phyloP scores from a whole-genome alignment of 108 stramenopile genomes.

The Conticribra weissflogii region DNA sequence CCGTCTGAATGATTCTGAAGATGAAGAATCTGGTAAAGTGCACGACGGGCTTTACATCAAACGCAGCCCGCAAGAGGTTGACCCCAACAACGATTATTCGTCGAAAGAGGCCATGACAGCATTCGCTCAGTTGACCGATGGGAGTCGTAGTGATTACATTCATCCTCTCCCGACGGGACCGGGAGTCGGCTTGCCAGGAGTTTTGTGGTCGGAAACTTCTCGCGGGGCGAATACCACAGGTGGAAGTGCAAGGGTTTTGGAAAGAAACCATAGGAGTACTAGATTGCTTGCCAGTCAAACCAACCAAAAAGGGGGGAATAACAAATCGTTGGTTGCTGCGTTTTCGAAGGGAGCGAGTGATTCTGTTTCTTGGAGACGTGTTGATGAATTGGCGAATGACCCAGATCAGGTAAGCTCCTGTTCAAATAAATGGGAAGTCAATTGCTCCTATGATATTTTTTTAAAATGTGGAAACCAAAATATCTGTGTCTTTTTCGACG shows the following conservation, averaged over 20 bases:
- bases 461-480: not conserved
- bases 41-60: conserved; percentile 3
- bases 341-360: not conserved
- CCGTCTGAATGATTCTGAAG: not conserved
- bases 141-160: conserved; percentile 17
- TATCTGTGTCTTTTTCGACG: not conserved
- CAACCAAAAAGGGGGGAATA: not conserved
- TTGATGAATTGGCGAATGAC: conserved; percentile 35
- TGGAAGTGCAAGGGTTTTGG: not conserved
- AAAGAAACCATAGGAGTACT: not conserved
- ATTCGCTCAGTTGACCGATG: conserved; percentile 20
- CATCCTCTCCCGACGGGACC: conserved; percentile 20
- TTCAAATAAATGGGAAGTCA: not conserved
- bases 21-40: conserved; percentile 5
- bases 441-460: not conserved
- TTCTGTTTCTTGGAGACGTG: conserved; percentile 22
- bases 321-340: not conserved
- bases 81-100: conserved; percentile 7
- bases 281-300: not conserved
- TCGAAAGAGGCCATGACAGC: not conserved
- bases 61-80: conserved; percentile 13
- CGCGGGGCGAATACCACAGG: not conserved
- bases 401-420: conserved; percentile 41
- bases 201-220: conserved; percentile 42
- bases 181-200: conserved; percentile 51